Evolutionary conservation across 805 yeast species (phyloP).

Genomic region (Kluyveromyces wickerhamii): DNA sequence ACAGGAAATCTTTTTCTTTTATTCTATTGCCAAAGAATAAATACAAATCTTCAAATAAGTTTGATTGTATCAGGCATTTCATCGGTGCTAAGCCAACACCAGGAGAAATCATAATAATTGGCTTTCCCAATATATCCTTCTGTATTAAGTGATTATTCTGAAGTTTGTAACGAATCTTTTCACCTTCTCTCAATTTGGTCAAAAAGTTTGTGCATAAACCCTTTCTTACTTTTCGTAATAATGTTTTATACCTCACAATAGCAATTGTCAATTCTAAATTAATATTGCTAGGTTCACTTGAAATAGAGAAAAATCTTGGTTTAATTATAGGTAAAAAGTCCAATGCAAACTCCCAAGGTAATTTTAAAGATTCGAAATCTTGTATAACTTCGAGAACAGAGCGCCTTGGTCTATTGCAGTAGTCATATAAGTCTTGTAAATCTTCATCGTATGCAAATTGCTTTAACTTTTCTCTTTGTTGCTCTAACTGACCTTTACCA

Average conservation of each 20-base stretch:
- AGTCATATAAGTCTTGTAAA: conserved; percentile 76
- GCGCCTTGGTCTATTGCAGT: conserved; percentile 89
- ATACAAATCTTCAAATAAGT: conserved; percentile 27
- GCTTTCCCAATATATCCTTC: conserved; percentile 30
- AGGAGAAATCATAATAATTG: conserved; percentile 74
- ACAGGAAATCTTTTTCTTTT: conserved; percentile 59
- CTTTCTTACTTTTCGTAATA: conserved; percentile 60
- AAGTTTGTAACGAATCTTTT: conserved; percentile 44
- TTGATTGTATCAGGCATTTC: conserved; percentile 52
- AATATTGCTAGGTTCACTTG: conserved; percentile 43
- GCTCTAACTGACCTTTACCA: conserved; percentile 31
- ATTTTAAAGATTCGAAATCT: conserved; percentile 68
- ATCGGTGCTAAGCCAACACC: conserved; percentile 98
- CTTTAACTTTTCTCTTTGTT: conserved; percentile 66
- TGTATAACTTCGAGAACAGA: conserved; percentile 74
- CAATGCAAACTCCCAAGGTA: conserved; percentile 68
- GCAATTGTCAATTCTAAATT: conserved; percentile 68
- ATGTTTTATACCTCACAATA: conserved; percentile 78
- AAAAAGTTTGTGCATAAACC: conserved; percentile 84
- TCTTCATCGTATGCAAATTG: conserved; percentile 71
- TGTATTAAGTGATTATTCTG: conserved; percentile 37
- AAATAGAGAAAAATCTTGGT: conserved; percentile 81
- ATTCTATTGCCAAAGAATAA: conserved; percentile 73
- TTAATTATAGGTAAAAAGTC: conserved; percentile 73
- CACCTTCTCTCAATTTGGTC: conserved; percentile 40